phyloP scores from a whole-genome alignment of 495 filamentous ascomycete genomes.

The Darksidea phi region DNA sequence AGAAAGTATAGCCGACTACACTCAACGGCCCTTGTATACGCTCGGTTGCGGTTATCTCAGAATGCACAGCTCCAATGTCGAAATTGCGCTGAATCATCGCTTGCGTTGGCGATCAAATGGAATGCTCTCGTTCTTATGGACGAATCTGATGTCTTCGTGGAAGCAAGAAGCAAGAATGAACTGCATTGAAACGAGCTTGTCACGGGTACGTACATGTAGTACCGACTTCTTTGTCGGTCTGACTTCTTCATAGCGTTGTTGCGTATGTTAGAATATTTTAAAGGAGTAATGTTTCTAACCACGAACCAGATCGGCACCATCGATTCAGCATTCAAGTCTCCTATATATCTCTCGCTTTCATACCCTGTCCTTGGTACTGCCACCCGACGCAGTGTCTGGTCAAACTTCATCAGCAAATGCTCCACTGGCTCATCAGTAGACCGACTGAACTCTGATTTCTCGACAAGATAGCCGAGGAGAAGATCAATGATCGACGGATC shows the following conservation, averaged over 20 bases:
- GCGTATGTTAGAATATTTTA: slow-evolving; percentile 11
- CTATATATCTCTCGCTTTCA: slow-evolving; percentile 52
- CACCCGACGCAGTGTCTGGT: slow-evolving; percentile 35
- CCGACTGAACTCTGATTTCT: slow-evolving; percentile 28
- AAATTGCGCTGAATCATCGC: background rate
- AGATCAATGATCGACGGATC: slow-evolving; percentile 47
- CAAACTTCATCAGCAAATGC: background rate
- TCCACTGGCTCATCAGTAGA: background rate
- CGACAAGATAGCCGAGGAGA: slow-evolving; percentile 41
- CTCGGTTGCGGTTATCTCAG: slow-evolving; percentile 25
- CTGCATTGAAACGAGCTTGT: slow-evolving; percentile 53
- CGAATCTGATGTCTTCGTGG: slow-evolving; percentile 40
- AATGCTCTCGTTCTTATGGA: slow-evolving; percentile 40
- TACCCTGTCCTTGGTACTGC: slow-evolving; percentile 47
- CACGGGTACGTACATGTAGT: slow-evolving; percentile 49
- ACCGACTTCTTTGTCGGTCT: slow-evolving; percentile 54
- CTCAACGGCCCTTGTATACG: slow-evolving; percentile 20
- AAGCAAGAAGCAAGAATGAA: slow-evolving; percentile 43
- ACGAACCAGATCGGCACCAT: slow-evolving; percentile 18
- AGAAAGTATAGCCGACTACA: slow-evolving; percentile 25
- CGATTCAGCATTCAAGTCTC: slow-evolving; percentile 53
- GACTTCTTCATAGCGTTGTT: slow-evolving; percentile 48
- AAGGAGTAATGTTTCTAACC: slow-evolving; percentile 18
- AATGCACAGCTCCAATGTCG: background rate
- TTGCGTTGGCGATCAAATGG: slow-evolving; percentile 28